phyloP scores from a whole-genome alignment of 2,329 filamentous ascomycete genomes.

The Sclerotinia subarctica region DNA sequence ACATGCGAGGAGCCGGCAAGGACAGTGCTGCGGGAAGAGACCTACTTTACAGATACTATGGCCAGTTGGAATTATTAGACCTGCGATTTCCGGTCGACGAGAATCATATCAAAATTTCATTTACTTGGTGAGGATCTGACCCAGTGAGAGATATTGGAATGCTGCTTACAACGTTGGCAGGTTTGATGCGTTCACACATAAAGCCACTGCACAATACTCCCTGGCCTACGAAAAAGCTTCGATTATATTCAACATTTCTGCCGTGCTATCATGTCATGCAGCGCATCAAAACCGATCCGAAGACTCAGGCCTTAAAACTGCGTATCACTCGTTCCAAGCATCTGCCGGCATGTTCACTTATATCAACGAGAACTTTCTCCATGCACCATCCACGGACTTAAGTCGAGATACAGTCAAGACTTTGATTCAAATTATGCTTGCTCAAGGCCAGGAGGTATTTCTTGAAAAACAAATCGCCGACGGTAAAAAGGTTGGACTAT shows the following conservation, averaged over 20 bases:
- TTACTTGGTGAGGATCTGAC: conserved; percentile 73
- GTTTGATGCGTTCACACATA: conserved; percentile 99
- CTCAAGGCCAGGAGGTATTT: conserved; percentile 95
- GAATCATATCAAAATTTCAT: conserved; percentile 98
- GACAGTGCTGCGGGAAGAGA: conserved; percentile 93
- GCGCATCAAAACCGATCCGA: conserved; percentile 89
- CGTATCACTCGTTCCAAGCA: conserved; percentile 97
- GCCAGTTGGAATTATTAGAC: conserved; percentile 91
- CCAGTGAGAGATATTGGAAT: neutral
- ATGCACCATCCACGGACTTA: conserved; percentile 93
- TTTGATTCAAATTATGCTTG: conserved; percentile 86
- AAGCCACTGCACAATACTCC: conserved; percentile 94
- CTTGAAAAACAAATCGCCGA: conserved; percentile 93
- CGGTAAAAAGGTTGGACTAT: conserved; percentile 83
- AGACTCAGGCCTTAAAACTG: conserved; percentile 89
- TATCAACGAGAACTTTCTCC: conserved; percentile 98
- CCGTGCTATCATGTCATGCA: conserved; percentile 92
- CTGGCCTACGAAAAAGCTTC: conserved; percentile 97
- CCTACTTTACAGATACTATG: conserved; percentile 94
- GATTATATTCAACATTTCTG: conserved; percentile 99
- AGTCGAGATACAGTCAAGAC: conserved; percentile 95
- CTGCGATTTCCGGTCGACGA: conserved; percentile 95
- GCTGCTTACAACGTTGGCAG: conserved; percentile 45
- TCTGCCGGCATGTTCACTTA: conserved; percentile 99
- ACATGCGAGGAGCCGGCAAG: conserved; percentile 96